Conservation (phyloP, 257 asterid species). For the Nicotiana attenuata region DNA sequence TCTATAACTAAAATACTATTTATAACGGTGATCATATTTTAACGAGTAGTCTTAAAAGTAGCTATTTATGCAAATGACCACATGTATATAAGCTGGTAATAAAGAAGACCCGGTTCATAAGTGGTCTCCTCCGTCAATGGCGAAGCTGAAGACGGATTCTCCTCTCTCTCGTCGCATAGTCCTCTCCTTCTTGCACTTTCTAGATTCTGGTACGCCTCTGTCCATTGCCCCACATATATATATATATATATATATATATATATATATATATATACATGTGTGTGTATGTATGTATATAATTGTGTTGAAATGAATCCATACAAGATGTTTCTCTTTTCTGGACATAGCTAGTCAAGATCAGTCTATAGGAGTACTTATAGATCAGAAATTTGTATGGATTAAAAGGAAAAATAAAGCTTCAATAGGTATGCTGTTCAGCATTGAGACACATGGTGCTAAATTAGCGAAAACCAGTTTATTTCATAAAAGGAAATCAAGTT, state of each 20-base stretch:
- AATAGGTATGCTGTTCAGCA: not conserved
- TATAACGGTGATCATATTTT: no score
- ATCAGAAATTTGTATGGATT: not conserved
- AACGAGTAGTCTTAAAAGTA: no score
- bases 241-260: not conserved
- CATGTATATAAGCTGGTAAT: not conserved
- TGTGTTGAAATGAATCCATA: not conserved
- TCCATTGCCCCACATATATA: not conserved
- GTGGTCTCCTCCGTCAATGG: slow-evolving; percentile 29
- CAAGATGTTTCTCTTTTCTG: not conserved
- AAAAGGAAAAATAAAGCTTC: not conserved
- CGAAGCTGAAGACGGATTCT: slow-evolving; percentile 59
- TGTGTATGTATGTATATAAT: not conserved
- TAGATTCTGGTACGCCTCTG: slow-evolving; percentile 45
- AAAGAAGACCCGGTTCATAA: not conserved
- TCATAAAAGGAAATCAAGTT: not conserved
- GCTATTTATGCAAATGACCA: not conserved
- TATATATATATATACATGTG: not conserved
- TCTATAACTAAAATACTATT: no score
- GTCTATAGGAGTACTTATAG: not conserved
- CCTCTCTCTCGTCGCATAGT: slow-evolving; percentile 78
- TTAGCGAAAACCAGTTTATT: not conserved
- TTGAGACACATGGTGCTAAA: not conserved
- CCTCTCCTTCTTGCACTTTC: slow-evolving; percentile 61
- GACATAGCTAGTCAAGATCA: not conserved